Conservation (phyloP, 2,329 filamentous ascomycete species). For the Colletotrichum sp. region DNA sequence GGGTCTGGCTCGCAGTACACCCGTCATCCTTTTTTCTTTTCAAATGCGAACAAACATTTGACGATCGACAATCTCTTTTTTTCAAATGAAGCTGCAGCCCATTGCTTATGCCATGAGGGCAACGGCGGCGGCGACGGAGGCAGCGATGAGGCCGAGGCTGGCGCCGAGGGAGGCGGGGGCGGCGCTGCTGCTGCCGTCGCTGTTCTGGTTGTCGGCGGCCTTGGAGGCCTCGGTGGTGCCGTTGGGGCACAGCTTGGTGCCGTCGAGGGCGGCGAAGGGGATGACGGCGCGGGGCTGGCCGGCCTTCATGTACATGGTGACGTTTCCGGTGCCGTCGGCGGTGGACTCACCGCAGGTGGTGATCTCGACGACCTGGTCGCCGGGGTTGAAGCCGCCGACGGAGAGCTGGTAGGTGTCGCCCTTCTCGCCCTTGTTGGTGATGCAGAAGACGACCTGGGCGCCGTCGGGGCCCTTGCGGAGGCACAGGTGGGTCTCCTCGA, state of each 20-base stretch:
- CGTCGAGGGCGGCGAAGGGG: neutral
- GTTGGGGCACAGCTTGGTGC: slow-evolving; percentile 5
- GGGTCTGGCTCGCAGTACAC: neutral
- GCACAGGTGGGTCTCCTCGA: slow-evolving; percentile 16
- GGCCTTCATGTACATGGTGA: slow-evolving; percentile 18
- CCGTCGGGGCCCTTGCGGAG: slow-evolving; percentile 16
- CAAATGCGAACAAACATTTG: neutral
- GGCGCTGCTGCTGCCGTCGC: neutral
- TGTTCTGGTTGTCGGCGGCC: neutral
- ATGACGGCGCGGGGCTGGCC: slow-evolving; percentile 13
- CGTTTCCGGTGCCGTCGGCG: slow-evolving; percentile 18
- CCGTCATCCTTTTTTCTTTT: neutral
- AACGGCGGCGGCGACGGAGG: slow-evolving; percentile 9
- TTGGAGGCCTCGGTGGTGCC: slow-evolving; percentile 4
- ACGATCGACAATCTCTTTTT: neutral
- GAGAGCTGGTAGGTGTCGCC: slow-evolving; percentile 11
- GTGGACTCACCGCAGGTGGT: slow-evolving; percentile 4
- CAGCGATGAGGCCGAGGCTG: slow-evolving; percentile 4
- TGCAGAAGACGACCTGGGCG: slow-evolving; percentile 19
- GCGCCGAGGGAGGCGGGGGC: neutral
- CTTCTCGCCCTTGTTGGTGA: slow-evolving; percentile 21
- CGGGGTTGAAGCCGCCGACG: slow-evolving; percentile 16
- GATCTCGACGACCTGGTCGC: slow-evolving; percentile 14
- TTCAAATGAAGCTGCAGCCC: neutral
- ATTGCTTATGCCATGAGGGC: slow-evolving; percentile 11